These are phyloP conservation scores for Claviceps maximensis DNA, from an alignment of 2,329 filamentous ascomycete species.

Conservation along the genomic window DNA sequence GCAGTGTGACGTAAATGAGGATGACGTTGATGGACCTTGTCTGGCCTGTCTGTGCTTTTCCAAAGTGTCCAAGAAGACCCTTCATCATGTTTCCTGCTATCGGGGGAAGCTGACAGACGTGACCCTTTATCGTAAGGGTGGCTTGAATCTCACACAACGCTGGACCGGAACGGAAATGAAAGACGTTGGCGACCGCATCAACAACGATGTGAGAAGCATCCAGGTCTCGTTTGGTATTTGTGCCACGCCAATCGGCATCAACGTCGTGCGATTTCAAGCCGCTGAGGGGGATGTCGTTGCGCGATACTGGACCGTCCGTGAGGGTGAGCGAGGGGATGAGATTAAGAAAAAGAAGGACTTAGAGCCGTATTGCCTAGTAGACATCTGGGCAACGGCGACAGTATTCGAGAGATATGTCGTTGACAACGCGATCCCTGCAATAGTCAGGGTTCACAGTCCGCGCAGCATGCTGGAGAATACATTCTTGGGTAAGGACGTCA, in stretches of 20 bases:
- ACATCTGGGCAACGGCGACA: conserved; percentile 21
- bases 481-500: conserved; percentile 1
- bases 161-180: conserved; percentile 28
- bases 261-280: conserved; percentile 29
- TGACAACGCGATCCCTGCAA: conserved; percentile 13
- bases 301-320: conserved; percentile 24
- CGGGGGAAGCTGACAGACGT: conserved; percentile 30
- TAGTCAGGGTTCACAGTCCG: conserved; percentile 14
- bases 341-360: conserved; percentile 19
- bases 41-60: conserved; percentile 25
- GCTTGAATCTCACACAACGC: conserved; percentile 29
- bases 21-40: conserved; percentile 23
- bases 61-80: conserved; percentile 30
- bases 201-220: conserved; percentile 18
- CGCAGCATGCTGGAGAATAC: not conserved
- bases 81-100: conserved; percentile 31
- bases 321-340: conserved; percentile 9
- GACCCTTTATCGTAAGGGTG: conserved; percentile 28
- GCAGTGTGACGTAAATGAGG: conserved; percentile 25
- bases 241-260: conserved; percentile 21
- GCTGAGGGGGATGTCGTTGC: conserved; percentile 22
- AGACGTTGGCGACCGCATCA: conserved; percentile 25
- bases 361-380: conserved; percentile 26
- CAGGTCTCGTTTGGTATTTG: conserved; percentile 26
- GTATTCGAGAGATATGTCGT: conserved; percentile 25